Evolutionary conservation across 106 monocot species (phyloP), one percentile per base, ranked within the genome.

Genomic region (Phalaenopsis aphrodite): DNA sequence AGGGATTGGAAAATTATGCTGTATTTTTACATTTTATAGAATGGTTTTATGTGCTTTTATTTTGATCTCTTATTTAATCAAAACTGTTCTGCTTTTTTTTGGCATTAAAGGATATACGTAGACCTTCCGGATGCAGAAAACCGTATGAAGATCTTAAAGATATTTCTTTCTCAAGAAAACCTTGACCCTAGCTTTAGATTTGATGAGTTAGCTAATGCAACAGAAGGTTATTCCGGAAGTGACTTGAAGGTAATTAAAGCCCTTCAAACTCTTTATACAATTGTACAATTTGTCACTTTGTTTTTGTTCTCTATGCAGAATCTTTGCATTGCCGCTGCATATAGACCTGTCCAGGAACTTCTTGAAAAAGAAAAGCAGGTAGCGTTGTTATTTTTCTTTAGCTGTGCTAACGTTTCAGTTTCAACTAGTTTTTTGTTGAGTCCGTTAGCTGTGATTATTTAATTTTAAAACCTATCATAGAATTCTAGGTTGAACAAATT

Each of bases 201-300:
- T 18, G 88, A 95, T 37, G 89, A 93, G 30, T 93, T 99, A 67
- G 99, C 99, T 23, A 91, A 93, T 80, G 84, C 89, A 81, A 99
- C 99, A 48, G 99, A 95, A 87, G 99, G 99, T 46, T 99, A 99
- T 85, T 99, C 99, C 66, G 99, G 99, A 83, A 99, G 99, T 76
- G 99, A 99, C 79, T 83, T 99, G 76, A 99, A 99, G 93, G 99
- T 95, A 85, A 66, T 38, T 30, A 5, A 2, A 14, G 39, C 74
- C 46, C 10, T 23, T 55, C 30, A 71, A 41, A 2, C 10, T 56
- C 16, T 56, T 37, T 61, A 21, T 69, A 9, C n/a, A 56, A 14
- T 16, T 77, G 67, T 78, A 76, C n/a, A 47, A 56, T 84, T 68
- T 1, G 7, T 82, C 0, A 55, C 65, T 23, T 80, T 72, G 3